phyloP scores from a whole-genome alignment of 2,329 filamentous ascomycete genomes.

The Neopestalotiopsis rosae region DNA sequence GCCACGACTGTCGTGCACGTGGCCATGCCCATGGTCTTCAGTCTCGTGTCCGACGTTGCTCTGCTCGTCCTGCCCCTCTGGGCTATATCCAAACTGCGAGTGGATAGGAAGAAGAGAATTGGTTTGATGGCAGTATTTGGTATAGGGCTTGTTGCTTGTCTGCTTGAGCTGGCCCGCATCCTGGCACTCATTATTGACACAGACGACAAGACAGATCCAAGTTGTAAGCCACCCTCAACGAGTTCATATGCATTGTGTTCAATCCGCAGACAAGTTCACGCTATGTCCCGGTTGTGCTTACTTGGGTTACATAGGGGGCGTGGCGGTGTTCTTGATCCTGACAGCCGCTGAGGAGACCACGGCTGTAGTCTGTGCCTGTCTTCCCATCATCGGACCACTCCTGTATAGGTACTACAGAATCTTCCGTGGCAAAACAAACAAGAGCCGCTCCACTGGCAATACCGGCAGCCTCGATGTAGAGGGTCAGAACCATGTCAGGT shows the following conservation, averaged over 20 bases:
- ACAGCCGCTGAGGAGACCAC: constrained; percentile 32
- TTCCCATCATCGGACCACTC: constrained; percentile 28
- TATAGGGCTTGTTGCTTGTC: constrained; percentile 28
- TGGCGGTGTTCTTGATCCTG: constrained; percentile 30
- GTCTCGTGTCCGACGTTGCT: constrained; percentile 29
- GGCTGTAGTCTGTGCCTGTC: constrained; percentile 31
- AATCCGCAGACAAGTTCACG: neutral
- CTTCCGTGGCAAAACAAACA: constrained; percentile 15
- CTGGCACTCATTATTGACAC: constrained; percentile 29
- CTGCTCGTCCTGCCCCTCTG: constrained; percentile 28
- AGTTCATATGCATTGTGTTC: neutral
- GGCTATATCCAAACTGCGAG: constrained; percentile 28
- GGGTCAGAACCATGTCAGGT: constrained; percentile 18
- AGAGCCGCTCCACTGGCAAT: neutral
- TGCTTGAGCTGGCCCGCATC: constrained; percentile 29
- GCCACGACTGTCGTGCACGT: constrained; percentile 30
- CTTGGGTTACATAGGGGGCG: constrained; percentile 23
- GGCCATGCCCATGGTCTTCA: constrained; percentile 29
- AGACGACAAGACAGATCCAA: constrained; percentile 31
- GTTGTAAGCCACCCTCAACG: constrained; percentile 25
- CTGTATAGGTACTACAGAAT: constrained; percentile 17
- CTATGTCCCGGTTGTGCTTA: neutral
- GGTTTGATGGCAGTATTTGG: constrained; percentile 31
- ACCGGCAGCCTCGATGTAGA: constrained; percentile 3
- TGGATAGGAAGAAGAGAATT: constrained; percentile 29